Evolutionary conservation across 371 early-diverging fungal species (phyloP), one percentile per base, ranked within the genome.

Genomic region (Mortierella sp.): DNA sequence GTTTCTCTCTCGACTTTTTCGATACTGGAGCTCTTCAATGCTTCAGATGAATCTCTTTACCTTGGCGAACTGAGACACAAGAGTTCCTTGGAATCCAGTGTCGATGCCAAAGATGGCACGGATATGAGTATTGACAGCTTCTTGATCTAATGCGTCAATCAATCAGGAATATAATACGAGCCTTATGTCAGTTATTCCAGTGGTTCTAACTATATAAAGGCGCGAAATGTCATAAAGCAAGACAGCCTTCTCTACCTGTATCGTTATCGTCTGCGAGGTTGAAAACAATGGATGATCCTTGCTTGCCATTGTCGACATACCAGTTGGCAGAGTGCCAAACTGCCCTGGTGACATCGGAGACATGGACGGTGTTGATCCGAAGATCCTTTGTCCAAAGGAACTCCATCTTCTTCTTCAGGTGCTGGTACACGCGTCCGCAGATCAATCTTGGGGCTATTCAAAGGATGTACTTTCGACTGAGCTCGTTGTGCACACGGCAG

Each of bases 321-420:
- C 84, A 92, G 62, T 64, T 83, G 60, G 83, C 85, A 44, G 90
- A 73, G 44, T 87, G 86, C 89, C 94, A 90, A 43, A 91, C 81
- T 4, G 95, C 97, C 23, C 89, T 81, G 2, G 84, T 86, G 6
- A 95, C 95, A 78, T 98, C 98, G 3, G 68, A 31, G 2, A 95
- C 96, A 81, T 98, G 98, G 11, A 98, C 96, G 0, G 97, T 97
- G 80, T 94, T 95, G 66, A 97, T 86, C 68, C 92, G 90, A 49
- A 96, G 80, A 60, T 94, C 94, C 64, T 92, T 92, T 15, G 93
- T 93, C 97, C 97, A 97, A 48, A 97, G 81, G 31, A 94, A 82
- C 54, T 92, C 93, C 97, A 98, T 95, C 70, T 93, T 91, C 67
- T 95, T 92, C 47, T 88, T 82, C 28, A 92, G 65, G 26, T 91